Percentiles rank a stretch among this genome's conserved stretches.
Evolutionary conservation across 2,329 filamentous ascomycete genomes (phyloP).

Genomic region (Xylaria sp.): DNA sequence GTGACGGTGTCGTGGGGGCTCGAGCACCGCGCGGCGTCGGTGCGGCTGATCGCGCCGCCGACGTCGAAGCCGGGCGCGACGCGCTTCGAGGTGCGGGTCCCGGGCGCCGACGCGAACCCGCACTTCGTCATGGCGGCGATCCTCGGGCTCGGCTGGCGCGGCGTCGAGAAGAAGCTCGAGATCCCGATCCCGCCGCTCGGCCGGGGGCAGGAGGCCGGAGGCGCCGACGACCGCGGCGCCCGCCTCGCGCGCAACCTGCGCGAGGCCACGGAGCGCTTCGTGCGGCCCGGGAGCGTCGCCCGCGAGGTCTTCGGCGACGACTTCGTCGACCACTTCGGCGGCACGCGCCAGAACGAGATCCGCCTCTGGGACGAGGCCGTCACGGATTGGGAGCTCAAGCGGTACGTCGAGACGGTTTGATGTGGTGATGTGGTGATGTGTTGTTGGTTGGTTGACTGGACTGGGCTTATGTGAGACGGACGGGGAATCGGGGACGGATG

Average conservation of each 20-base stretch:
- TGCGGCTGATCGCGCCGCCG: constrained; percentile 87
- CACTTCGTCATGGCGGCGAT: constrained; percentile 86
- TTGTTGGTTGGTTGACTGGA: too few species aligned
- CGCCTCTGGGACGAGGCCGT: constrained; percentile 93
- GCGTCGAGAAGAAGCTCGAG: constrained; percentile 87
- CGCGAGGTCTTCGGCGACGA: constrained; percentile 90
- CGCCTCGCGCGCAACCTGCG: constrained; percentile 82
- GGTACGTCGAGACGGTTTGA: constrained; percentile 77
- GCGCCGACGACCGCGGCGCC: constrained; percentile 69
- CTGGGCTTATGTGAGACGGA: too few species aligned
- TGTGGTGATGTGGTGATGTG: neutral
- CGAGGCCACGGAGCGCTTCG: constrained; percentile 82
- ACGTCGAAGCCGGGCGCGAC: constrained; percentile 84
- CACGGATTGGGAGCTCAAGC: constrained; percentile 86
- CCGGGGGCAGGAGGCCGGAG: constrained; percentile 81
- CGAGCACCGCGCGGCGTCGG: constrained; percentile 90
- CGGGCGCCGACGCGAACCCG: constrained; percentile 92
- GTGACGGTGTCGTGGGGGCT: constrained; percentile 97
- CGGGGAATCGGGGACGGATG: too few species aligned
- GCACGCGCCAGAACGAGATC: constrained; percentile 89
- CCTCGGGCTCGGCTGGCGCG: constrained; percentile 85
- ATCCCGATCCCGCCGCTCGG: constrained; percentile 82
- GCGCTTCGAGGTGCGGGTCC: constrained; percentile 88
- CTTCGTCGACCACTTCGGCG: constrained; percentile 94
- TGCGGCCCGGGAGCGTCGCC: constrained; percentile 78